Evolutionary conservation across 208 protist genomes (phyloP).

Genomic region (Crithidia brevicula): DNA sequence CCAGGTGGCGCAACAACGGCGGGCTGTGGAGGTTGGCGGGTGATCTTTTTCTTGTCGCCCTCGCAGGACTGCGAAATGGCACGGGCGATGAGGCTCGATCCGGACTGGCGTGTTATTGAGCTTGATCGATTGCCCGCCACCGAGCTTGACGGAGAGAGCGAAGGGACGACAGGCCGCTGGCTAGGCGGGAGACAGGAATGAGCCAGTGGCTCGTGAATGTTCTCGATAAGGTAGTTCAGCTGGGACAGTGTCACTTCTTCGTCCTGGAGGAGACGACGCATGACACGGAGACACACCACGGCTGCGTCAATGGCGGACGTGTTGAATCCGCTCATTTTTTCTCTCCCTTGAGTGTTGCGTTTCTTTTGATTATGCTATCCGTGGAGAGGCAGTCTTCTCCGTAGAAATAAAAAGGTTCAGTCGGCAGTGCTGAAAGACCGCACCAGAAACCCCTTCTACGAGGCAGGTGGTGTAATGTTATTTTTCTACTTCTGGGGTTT

Average conservation of each 20-base stretch:
- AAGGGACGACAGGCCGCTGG: constrained; percentile 12
- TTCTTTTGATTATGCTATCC: too few species aligned
- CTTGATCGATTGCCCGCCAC: not conserved
- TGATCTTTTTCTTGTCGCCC: not conserved
- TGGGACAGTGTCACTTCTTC: constrained; percentile 52
- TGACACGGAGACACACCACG: constrained; percentile 49
- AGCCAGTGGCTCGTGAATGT: constrained; percentile 48
- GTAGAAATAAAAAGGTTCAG: too few species aligned
- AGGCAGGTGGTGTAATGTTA: too few species aligned
- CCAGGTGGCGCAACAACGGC: not conserved
- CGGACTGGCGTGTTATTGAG: not conserved
- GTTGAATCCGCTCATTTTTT: constrained; percentile 15
- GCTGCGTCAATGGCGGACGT: constrained; percentile 18
- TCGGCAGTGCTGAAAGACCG: too few species aligned
- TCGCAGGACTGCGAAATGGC: not conserved
- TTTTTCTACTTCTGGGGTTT: too few species aligned
- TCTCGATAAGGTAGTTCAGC: constrained; percentile 73
- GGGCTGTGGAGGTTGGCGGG: constrained; percentile 20
- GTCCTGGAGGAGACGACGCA: constrained; percentile 65
- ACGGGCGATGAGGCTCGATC: not conserved
- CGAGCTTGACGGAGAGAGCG: not conserved
- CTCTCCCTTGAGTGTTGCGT: not conserved
- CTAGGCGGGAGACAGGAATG: constrained; percentile 27
- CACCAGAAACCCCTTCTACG: too few species aligned
- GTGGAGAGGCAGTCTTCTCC: too few species aligned